phyloP scores from a whole-genome alignment of 495 filamentous ascomycete genomes.

The Aspergillus campestris region DNA sequence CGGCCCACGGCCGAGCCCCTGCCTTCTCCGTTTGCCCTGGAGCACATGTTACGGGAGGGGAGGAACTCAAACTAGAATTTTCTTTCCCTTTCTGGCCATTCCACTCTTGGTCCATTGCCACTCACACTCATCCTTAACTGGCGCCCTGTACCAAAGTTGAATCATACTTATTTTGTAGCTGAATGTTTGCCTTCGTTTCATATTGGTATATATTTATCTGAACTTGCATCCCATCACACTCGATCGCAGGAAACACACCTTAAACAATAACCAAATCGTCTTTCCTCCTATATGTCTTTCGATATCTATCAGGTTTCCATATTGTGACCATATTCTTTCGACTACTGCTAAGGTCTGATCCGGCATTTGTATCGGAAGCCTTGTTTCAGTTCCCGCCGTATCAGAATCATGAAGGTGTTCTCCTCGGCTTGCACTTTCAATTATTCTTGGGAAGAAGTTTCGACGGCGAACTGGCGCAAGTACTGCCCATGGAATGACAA shows the following conservation, averaged over 20 bases:
- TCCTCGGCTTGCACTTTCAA: conserved; percentile 79
- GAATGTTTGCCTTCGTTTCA: background rate
- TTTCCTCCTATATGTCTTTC: background rate
- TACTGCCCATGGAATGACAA: conserved; percentile 98
- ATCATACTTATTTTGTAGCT: conserved; percentile 4
- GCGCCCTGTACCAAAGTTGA: background rate
- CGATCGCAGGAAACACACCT: too few species aligned
- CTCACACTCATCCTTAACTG: conserved; percentile 7
- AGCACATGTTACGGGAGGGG: background rate
- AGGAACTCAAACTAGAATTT: background rate
- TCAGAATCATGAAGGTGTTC: conserved; percentile 77
- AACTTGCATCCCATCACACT: too few species aligned
- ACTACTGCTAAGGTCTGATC: too few species aligned
- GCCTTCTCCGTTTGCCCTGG: too few species aligned
- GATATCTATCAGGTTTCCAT: too few species aligned
- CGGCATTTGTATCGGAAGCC: too few species aligned
- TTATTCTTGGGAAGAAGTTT: conserved; percentile 97
- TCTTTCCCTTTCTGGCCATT: background rate
- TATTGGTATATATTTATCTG: too few species aligned
- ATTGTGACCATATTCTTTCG: too few species aligned
- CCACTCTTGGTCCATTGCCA: conserved; percentile 9
- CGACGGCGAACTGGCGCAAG: conserved; percentile 98
- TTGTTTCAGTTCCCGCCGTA: conserved; percentile 1
- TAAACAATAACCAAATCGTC: too few species aligned
- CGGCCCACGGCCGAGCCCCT: conserved; percentile 6